Conservation (phyloP, 805 yeast genomes). For the Teunomyces pallodes region DNA sequence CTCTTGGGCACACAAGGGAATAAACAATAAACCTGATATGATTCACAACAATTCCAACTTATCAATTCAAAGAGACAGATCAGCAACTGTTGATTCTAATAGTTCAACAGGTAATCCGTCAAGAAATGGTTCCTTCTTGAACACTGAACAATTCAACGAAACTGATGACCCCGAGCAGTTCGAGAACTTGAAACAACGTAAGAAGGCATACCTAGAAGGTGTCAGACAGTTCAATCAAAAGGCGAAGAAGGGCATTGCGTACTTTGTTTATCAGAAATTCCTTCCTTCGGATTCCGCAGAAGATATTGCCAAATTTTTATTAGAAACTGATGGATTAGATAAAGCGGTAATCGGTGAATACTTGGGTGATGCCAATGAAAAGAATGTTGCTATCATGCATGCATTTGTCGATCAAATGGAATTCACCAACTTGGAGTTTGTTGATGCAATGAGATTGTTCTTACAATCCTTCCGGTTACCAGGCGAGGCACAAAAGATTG, state of each 20-base stretch:
- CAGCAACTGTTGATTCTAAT: slow-evolving; percentile 30
- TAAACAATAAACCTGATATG: slow-evolving; percentile 9
- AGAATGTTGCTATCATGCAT: slow-evolving; percentile 82
- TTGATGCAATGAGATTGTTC: slow-evolving; percentile 80
- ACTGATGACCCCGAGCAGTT: slow-evolving; percentile 79
- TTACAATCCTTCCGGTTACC: slow-evolving; percentile 90
- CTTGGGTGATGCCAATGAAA: slow-evolving; percentile 83
- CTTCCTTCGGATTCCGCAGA: slow-evolving; percentile 58
- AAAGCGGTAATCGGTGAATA: slow-evolving; percentile 86
- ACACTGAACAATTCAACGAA: slow-evolving; percentile 27
- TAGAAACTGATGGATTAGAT: slow-evolving; percentile 72
- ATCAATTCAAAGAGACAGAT: slow-evolving; percentile 19
- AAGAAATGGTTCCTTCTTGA: slow-evolving; percentile 28
- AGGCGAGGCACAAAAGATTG: slow-evolving; percentile 97
- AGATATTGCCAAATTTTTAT: slow-evolving; percentile 71
- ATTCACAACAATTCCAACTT: not conserved
- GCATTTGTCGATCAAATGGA: slow-evolving; percentile 88
- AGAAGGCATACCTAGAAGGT: slow-evolving; percentile 77
- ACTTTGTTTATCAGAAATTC: slow-evolving; percentile 61
- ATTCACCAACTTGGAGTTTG: slow-evolving; percentile 65
- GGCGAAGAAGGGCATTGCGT: slow-evolving; percentile 75
- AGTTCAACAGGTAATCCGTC: slow-evolving; percentile 23
- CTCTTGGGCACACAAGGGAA: slow-evolving; percentile 78
- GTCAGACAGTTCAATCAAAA: slow-evolving; percentile 77
- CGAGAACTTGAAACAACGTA: slow-evolving; percentile 78